Base-by-base conservation (phyloP, 2,329 filamentous ascomycete species). In the Aspergillus sp. region DNA sequence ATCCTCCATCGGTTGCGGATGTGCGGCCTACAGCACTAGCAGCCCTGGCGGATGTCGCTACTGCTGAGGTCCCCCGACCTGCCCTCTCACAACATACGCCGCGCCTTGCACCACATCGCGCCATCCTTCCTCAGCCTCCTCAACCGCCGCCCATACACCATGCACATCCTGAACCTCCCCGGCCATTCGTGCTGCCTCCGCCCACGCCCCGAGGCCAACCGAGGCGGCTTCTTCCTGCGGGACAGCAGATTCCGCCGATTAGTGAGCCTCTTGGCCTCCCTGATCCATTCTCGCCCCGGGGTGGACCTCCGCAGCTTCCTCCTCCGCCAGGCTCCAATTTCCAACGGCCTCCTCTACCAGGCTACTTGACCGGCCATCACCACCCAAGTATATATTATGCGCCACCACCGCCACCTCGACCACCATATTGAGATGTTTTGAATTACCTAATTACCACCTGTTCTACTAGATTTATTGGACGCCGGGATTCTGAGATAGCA, bases 21-120 rank as follows among this genome's bases (percentile, higher is more conserved):
- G 59, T 55, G 50, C 63, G 49, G 21, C 63, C 65, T 51, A 64
- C 61, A n/a, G 72, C 72, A 15, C 63, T 77, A 43, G 68, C 64
- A 35, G 65, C 72, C 4, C 66, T 77, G 53, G 75, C 75, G 31
- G 74, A 76, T 53, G 67, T 65, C 15, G 67, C 70, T 61, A 51
- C 74, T 70, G 68, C 69, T 47, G 68, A 69, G 41, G 57, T 62
- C 7, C 66, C 68, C n/a, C 66, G 64, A 24, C 59, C 59, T 43
- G 53, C 62, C 23, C 50, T 62, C 31, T 52, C 82, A 53, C 80
- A 84, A 63, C 77, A 63, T 73, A 82, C 51, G 75, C 77, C 50
- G 70, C 80, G 49, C 63, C 82, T 60, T 65, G 72, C 64, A 49
- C 35, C 62, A 2, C 71, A 70, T 56, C 70, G 70, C 46, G 59